Evolutionary conservation across 768 basidiomycete genomes (phyloP).

Genomic region (Termitomyces sp.): DNA sequence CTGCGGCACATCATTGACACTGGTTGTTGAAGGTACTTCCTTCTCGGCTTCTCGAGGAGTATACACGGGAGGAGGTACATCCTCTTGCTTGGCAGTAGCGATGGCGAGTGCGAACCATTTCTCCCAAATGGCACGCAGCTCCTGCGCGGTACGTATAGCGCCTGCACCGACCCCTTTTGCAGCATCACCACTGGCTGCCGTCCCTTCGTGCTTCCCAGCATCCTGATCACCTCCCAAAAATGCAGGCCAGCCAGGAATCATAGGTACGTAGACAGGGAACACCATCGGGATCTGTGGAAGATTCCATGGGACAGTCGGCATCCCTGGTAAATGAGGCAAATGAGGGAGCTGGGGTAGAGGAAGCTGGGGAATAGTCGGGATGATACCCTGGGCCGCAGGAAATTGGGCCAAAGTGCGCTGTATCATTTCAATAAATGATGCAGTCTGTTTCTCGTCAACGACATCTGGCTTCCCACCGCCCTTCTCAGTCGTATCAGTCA

Average conservation of each 20-base stretch:
- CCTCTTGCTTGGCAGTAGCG: slow-evolving; percentile 46
- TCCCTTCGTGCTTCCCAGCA: slow-evolving; percentile 23
- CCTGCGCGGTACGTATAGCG: slow-evolving; percentile 51
- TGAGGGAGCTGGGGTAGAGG: slow-evolving; percentile 55
- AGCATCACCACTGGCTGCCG: slow-evolving; percentile 27
- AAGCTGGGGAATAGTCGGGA: slow-evolving; percentile 42
- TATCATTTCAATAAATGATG: slow-evolving; percentile 64
- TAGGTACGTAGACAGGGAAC: slow-evolving; percentile 76
- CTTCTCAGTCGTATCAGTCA: slow-evolving; percentile 12
- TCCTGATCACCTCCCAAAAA: slow-evolving; percentile 52
- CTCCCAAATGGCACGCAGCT: slow-evolving; percentile 71
- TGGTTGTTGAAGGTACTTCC: slow-evolving; percentile 3
- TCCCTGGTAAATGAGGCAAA: slow-evolving; percentile 64
- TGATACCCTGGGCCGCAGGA: slow-evolving; percentile 52
- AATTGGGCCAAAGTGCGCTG: slow-evolving; percentile 69
- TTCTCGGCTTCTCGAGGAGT: slow-evolving; percentile 51
- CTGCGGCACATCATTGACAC: slow-evolving; percentile 5
- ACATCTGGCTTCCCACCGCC: slow-evolving; percentile 23
- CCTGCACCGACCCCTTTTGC: slow-evolving; percentile 36
- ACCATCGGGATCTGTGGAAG: slow-evolving; percentile 71
- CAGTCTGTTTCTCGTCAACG: slow-evolving; percentile 44
- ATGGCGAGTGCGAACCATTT: slow-evolving; percentile 63
- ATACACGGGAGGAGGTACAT: slow-evolving; percentile 69
- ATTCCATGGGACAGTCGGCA: slow-evolving; percentile 61
- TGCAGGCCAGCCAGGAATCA: slow-evolving; percentile 59